A percentile compares a stretch with the other conserved stretches of the same genome.
Evolutionary conservation across 441 rosid genomes (phyloP).

Genomic region (Croton setiger): DNA sequence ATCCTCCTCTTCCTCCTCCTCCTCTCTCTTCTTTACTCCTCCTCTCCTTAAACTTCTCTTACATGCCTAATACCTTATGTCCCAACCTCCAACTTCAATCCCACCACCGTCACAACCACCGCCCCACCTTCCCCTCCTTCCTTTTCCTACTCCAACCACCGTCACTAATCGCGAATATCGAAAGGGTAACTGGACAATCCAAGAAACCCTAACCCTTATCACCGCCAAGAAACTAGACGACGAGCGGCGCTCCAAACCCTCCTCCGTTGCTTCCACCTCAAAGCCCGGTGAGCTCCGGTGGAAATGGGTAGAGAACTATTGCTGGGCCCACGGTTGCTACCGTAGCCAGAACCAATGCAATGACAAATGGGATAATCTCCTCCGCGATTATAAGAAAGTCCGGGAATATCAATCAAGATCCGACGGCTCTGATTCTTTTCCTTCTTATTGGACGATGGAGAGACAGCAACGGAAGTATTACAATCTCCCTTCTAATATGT

Average conservation of each 20-base stretch:
- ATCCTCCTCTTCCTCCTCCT: background rate
- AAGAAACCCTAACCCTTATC: slow-evolving; percentile 43
- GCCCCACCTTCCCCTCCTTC: slow-evolving; percentile 11
- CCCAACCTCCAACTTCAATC: slow-evolving; percentile 26
- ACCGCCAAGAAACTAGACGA: slow-evolving; percentile 49
- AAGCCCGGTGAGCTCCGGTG: slow-evolving; percentile 40
- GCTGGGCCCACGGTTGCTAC: slow-evolving; percentile 40
- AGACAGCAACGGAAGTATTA: slow-evolving; percentile 38
- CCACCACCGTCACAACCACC: slow-evolving; percentile 18
- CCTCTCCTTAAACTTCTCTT: background rate
- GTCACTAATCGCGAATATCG: slow-evolving; percentile 33
- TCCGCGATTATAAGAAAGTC: slow-evolving; percentile 50
- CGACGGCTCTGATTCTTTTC: slow-evolving; percentile 16
- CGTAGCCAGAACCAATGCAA: slow-evolving; percentile 63
- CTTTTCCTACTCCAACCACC: slow-evolving; percentile 8
- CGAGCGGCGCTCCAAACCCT: slow-evolving; percentile 35
- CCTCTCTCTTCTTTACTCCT: background rate
- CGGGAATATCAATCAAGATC: slow-evolving; percentile 33
- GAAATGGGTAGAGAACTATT: slow-evolving; percentile 59
- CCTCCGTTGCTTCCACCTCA: slow-evolving; percentile 17
- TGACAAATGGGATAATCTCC: slow-evolving; percentile 62
- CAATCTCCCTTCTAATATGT: slow-evolving; percentile 49
- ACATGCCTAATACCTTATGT: slow-evolving; percentile 24
- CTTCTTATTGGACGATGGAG: slow-evolving; percentile 45
- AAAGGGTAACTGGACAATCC: slow-evolving; percentile 49